Percentiles rank a stretch among this genome's conserved stretches.
Conservation (phyloP, 306 rosid species). For the Rosa lucieae region DNA sequence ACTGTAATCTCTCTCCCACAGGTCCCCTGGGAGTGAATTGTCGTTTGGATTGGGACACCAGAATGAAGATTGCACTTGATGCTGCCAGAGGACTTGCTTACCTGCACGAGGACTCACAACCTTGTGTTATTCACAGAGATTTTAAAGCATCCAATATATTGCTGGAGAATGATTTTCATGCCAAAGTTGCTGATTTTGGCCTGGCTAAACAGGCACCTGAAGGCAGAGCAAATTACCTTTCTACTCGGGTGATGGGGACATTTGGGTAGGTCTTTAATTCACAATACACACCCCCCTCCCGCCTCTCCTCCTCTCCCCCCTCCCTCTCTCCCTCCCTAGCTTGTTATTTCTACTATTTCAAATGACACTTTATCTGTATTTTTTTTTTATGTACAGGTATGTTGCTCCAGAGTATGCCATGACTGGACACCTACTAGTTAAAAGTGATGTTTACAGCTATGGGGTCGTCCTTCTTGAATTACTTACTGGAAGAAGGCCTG, state of each 20-base stretch:
- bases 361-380: constrained; percentile 27
- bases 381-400: constrained; percentile 48
- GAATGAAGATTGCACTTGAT: constrained; percentile 98
- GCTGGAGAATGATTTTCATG: constrained; percentile 87
- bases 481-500: constrained; percentile 90
- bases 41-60: constrained; percentile 95
- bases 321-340: constrained; percentile 11
- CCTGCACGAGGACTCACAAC: constrained; percentile 96
- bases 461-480: constrained; percentile 95
- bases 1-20: constrained; percentile 24
- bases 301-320: not conserved
- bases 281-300: too few relatives aligned
- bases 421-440: constrained; percentile 93
- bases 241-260: constrained; percentile 99
- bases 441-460: constrained; percentile 96
- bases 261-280: constrained; percentile 70
- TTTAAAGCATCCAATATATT: constrained; percentile 96
- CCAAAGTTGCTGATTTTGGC: constrained; percentile 98
- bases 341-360: constrained; percentile 17
- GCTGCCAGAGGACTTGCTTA: constrained; percentile 97
- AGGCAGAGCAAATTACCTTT: constrained; percentile 82
- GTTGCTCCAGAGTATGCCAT: constrained; percentile 99
- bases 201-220: constrained; percentile 97
- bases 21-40: constrained; percentile 93
- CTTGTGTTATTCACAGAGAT: constrained; percentile 94